phyloP scores from a whole-genome alignment of 345 rosid genomes.

The Eucalyptus urophylla region DNA sequence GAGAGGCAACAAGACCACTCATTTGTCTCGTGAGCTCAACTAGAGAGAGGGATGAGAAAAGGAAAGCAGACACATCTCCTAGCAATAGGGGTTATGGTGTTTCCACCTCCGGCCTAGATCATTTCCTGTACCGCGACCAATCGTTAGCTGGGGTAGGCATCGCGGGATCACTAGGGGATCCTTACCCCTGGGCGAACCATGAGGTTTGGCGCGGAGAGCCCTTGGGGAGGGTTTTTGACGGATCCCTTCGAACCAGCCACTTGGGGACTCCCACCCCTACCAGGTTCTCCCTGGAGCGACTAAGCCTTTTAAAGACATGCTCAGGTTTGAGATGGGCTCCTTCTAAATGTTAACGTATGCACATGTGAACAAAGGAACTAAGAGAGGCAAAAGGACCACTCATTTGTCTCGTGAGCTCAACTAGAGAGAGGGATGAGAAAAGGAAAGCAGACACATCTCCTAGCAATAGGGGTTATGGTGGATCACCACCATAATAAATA shows the following conservation, averaged over 20 bases:
- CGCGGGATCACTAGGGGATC: no score
- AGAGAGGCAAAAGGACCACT: not conserved
- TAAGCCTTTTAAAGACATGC: no score
- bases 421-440: not conserved
- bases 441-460: not conserved
- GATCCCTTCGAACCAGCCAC: no score
- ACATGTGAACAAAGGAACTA: not conserved
- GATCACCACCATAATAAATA: not conserved
- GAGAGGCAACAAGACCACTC: not conserved
- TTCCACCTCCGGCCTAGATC: no score
- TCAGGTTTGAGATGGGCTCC: not conserved
- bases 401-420: not conserved
- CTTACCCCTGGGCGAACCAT: no score
- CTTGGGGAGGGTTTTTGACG: no score
- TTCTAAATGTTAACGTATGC: not conserved
- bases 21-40: not conserved
- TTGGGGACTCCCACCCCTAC: no score
- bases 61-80: not conserved
- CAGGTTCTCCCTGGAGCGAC: no score
- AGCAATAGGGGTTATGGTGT: not conserved
- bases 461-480: not conserved
- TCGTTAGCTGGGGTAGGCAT: no score
- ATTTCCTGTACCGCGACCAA: no score
- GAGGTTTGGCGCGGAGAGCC: no score
- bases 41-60: not conserved